Conservation (phyloP, 108 stramenopile genomes). For the Discostella stelligeroides region DNA sequence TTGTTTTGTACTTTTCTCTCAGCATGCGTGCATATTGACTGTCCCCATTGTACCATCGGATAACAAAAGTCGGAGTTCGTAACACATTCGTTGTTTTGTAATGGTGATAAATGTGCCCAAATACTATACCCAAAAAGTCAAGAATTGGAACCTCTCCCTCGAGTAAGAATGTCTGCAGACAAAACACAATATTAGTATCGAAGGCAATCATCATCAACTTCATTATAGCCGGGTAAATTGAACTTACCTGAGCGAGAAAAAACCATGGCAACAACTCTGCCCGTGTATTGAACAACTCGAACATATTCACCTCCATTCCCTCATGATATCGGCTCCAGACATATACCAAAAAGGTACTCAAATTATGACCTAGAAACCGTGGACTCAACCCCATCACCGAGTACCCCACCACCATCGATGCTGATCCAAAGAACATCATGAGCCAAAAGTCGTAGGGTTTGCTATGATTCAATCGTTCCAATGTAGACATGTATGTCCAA, state of each 20-base stretch:
- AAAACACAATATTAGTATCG: conserved; percentile 20
- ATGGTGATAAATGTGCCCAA: conserved; percentile 95
- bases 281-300: conserved; percentile 87
- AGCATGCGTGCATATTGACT: conserved; percentile 51
- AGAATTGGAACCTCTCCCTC: conserved; percentile 91
- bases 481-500: conserved; percentile 96
- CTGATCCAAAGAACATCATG: conserved; percentile 88
- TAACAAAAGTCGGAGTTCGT: conserved; percentile 66
- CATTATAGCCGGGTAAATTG: neutral
- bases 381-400: conserved; percentile 69
- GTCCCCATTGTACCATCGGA: conserved; percentile 78
- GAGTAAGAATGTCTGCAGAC: conserved; percentile 87
- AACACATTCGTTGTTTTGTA: conserved; percentile 68
- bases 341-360: conserved; percentile 93
- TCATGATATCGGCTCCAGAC: conserved; percentile 95
- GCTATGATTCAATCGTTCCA: conserved; percentile 91
- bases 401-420: conserved; percentile 82
- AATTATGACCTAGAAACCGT: conserved; percentile 90
- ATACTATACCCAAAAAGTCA: conserved; percentile 94
- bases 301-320: conserved; percentile 93
- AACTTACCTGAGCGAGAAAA: conserved; percentile 79
- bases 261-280: conserved; percentile 90
- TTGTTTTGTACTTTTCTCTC: conserved; percentile 77
- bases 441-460: conserved; percentile 94
- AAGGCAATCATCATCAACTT: neutral